These are phyloP conservation scores for Pseudocercospora crystallina DNA, from an alignment of 2,329 filamentous ascomycete species.

Conservation along the genomic window DNA sequence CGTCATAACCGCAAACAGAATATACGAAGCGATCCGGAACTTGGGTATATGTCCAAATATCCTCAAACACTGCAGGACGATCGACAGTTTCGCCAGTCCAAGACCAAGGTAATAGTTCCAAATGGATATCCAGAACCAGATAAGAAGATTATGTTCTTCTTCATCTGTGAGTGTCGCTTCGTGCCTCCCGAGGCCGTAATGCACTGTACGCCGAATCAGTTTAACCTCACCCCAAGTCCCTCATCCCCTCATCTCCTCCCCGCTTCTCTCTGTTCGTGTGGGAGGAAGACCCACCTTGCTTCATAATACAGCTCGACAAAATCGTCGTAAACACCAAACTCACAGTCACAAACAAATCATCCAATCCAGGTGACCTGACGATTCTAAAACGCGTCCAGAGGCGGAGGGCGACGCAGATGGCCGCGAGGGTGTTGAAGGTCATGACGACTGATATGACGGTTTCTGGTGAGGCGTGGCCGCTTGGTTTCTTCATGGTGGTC, in stretches of 20 bases:
- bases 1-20: neutral
- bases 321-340: neutral
- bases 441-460: slow-evolving; percentile 19
- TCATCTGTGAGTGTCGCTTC: slow-evolving; percentile 13
- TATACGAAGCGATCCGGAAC: slow-evolving; percentile 13
- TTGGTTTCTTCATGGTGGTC: neutral
- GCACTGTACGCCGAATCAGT: slow-evolving; percentile 7
- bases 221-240: neutral
- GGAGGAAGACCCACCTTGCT: slow-evolving; percentile 2
- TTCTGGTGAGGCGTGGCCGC: slow-evolving; percentile 19
- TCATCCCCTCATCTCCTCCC: too few species aligned
- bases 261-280: neutral
- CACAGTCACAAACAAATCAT: slow-evolving; percentile 6
- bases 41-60: slow-evolving; percentile 21
- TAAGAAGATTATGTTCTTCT: slow-evolving; percentile 7
- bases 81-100: slow-evolving; percentile 21
- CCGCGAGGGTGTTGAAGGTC: slow-evolving; percentile 20
- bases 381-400: slow-evolving; percentile 19
- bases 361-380: slow-evolving; percentile 15
- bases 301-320: neutral
- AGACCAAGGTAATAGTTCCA: slow-evolving; percentile 20
- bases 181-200: slow-evolving; percentile 22
- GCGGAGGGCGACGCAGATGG: slow-evolving; percentile 15
- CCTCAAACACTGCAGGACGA: slow-evolving; percentile 20
- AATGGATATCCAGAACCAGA: slow-evolving; percentile 19